A percentile compares a stretch with the other conserved stretches of the same genome.
phyloP scores from a whole-genome alignment of 345 rosid genomes.

The Viola odorata region DNA sequence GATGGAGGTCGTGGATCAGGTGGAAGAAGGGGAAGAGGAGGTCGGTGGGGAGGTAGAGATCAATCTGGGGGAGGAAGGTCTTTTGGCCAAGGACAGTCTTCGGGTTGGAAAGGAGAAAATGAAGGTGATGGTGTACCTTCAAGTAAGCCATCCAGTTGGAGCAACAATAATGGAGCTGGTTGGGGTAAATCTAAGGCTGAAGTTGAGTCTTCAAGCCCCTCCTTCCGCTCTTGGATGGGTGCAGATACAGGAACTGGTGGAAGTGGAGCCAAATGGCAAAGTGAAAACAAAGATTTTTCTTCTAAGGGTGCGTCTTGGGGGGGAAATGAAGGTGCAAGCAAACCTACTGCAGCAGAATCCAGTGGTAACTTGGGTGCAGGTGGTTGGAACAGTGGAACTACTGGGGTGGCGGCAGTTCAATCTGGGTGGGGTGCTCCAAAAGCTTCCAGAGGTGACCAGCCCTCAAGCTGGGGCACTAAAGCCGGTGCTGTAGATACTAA shows the following conservation, averaged over 20 bases:
- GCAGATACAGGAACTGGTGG: conserved; percentile 11
- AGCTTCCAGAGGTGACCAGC: conserved; percentile 5
- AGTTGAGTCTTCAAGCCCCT: too few species aligned
- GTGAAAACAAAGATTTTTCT: conserved; percentile 1
- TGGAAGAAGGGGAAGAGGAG: conserved; percentile 31
- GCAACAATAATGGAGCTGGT: conserved; percentile 12
- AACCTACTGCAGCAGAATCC: background rate
- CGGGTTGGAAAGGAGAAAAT: conserved; percentile 28
- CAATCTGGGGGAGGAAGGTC: conserved; percentile 32
- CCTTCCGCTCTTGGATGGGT: background rate
- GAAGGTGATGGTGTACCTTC: too few species aligned
- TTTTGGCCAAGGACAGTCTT: conserved; percentile 22
- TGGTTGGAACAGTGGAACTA: background rate
- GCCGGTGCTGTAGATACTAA: background rate
- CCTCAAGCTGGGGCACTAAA: conserved; percentile 10
- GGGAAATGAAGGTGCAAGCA: background rate
- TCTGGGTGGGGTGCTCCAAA: conserved; percentile 13
- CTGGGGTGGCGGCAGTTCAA: background rate
- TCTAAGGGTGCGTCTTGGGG: background rate
- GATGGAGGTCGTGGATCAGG: conserved; percentile 35
- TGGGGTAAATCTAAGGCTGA: conserved; percentile 17
- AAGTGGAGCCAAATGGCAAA: conserved; percentile 9
- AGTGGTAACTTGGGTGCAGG: background rate
- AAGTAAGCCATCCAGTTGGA: conserved; percentile 5
- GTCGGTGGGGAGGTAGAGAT: conserved; percentile 25